phyloP scores from a whole-genome alignment of 306 rosid species.

The Cucumis cinereus region DNA sequence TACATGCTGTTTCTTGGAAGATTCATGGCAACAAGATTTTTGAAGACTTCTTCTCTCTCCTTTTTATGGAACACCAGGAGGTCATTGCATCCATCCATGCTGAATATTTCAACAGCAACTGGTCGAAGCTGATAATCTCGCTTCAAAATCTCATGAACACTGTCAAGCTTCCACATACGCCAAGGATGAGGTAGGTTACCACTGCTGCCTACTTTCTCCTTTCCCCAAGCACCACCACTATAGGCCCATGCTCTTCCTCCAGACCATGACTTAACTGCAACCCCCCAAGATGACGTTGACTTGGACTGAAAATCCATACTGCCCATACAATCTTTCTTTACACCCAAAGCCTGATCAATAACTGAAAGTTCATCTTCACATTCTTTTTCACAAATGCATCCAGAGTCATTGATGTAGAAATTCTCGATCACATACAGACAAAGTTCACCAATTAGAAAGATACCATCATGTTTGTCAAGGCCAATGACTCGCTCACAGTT shows the following conservation, averaged over 20 bases:
- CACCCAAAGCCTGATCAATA: constrained; percentile 97
- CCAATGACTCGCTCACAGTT: constrained; percentile 96
- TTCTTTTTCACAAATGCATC: constrained; percentile 88
- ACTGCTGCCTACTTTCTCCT: constrained; percentile 68
- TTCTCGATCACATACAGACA: constrained; percentile 92
- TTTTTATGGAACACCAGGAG: constrained; percentile 96
- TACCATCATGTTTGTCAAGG: constrained; percentile 98
- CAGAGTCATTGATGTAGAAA: constrained; percentile 72
- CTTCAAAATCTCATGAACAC: constrained; percentile 96
- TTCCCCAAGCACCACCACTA: constrained; percentile 99
- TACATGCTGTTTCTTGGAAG: constrained; percentile 99
- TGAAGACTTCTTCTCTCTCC: constrained; percentile 96
- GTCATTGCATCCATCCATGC: constrained; percentile 99
- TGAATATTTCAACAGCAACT: constrained; percentile 96
- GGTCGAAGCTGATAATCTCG: constrained; percentile 99
- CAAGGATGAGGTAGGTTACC: constrained; percentile 90
- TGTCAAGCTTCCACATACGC: constrained; percentile 98
- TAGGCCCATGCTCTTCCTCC: constrained; percentile 99
- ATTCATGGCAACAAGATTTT: constrained; percentile 79
- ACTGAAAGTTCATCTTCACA: constrained; percentile 80
- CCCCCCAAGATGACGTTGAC: constrained; percentile 61
- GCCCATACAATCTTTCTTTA: constrained; percentile 60
- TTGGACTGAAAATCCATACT: constrained; percentile 74
- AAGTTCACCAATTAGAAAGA: constrained; percentile 84
- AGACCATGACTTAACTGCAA: constrained; percentile 44